These are phyloP conservation scores for Penicillium sumatraense DNA, from an alignment of 2,329 filamentous ascomycete genomes.

Conservation along the genomic window DNA sequence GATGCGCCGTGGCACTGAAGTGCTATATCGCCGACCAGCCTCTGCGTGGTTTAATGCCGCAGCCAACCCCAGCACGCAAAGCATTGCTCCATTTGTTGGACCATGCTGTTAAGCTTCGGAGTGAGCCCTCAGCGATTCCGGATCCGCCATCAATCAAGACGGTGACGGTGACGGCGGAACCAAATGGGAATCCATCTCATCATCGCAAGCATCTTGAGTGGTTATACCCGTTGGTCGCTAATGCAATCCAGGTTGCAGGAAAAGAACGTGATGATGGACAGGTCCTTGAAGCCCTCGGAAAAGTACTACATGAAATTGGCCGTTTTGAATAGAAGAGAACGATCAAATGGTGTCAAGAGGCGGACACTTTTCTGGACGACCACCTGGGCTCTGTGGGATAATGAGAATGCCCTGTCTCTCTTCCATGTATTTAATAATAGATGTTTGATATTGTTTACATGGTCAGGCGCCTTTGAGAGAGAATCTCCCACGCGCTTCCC, in stretches of 20 bases:
- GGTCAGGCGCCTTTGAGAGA: background rate
- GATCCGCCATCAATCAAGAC: constrained; percentile 35
- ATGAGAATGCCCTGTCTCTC: background rate
- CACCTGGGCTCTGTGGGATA: background rate
- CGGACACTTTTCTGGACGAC: background rate
- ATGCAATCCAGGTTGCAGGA: constrained; percentile 43
- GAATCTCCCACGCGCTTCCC: background rate
- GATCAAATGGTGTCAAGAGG: background rate
- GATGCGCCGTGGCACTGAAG: constrained; percentile 79
- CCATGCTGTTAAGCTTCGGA: constrained; percentile 68
- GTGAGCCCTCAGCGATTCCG: constrained; percentile 72
- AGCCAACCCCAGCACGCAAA: constrained; percentile 77
- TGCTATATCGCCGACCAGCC: constrained; percentile 91
- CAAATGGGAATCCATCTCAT: constrained; percentile 55
- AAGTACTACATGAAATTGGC: constrained; percentile 67
- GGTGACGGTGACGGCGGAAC: constrained; percentile 31
- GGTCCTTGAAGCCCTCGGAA: constrained; percentile 56
- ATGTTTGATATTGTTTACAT: background rate
- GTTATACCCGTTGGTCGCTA: constrained; percentile 72
- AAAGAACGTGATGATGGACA: constrained; percentile 44
- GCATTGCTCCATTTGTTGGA: constrained; percentile 76
- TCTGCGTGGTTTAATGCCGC: constrained; percentile 83
- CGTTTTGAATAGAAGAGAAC: constrained; percentile 13
- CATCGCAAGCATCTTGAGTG: constrained; percentile 76
- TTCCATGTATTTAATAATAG: constrained; percentile 10